Conservation (phyloP, 495 filamentous ascomycete genomes). For the Ramalina intermedia region DNA sequence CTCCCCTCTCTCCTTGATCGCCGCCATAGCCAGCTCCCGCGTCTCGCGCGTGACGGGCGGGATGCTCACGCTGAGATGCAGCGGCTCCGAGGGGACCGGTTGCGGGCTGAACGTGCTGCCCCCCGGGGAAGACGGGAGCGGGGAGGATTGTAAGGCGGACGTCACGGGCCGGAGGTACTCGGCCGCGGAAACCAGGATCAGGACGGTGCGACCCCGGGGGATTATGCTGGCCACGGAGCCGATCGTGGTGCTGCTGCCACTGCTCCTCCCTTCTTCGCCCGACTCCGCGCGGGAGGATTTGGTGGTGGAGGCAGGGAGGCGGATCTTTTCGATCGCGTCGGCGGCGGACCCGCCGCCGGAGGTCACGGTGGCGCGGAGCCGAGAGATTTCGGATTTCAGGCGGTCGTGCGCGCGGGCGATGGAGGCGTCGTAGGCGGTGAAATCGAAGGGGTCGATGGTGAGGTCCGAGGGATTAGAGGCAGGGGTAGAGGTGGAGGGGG, state of each 20-base stretch:
- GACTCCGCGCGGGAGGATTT: neutral
- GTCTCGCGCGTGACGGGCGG: conserved; percentile 41
- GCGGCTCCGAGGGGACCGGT: conserved; percentile 8
- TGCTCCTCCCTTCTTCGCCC: neutral
- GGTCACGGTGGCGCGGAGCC: neutral
- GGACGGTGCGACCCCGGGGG: conserved; percentile 2
- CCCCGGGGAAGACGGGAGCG: conserved; percentile 9
- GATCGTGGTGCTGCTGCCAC: neutral
- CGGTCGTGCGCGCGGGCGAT: conserved; percentile 2
- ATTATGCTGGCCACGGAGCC: conserved; percentile 10
- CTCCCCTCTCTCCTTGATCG: conserved; percentile 6
- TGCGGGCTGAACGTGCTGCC: neutral
- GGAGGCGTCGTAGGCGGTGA: conserved; percentile 7
- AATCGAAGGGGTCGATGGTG: conserved; percentile 9
- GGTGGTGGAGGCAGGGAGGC: neutral
- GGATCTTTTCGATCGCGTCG: neutral
- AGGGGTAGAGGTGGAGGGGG: conserved; percentile 1
- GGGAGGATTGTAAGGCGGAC: conserved; percentile 6
- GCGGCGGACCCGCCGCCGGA: neutral
- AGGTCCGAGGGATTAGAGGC: conserved; percentile 1
- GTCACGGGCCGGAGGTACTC: conserved; percentile 11
- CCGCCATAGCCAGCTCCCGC: conserved; percentile 17
- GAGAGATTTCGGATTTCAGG: neutral
- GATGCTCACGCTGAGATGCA: conserved; percentile 10
- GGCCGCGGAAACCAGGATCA: too few species aligned